Evolutionary conservation across 2,329 filamentous ascomycete species (phyloP), one percentile per base, ranked within the genome.

Genomic region (Chlorencoelia australis): DNA sequence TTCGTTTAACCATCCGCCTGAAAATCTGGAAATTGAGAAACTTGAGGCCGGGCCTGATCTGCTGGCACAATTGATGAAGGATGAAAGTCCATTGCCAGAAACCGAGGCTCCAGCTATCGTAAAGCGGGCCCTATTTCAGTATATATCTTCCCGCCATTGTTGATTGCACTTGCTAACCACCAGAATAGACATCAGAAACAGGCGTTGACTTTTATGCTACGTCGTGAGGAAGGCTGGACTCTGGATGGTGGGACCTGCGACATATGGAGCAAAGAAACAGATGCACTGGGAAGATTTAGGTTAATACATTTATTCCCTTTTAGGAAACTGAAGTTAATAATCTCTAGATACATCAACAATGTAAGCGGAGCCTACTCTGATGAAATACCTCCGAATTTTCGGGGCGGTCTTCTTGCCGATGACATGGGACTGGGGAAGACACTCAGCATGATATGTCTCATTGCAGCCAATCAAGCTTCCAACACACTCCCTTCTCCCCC

Each of bases 361-460:
- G 22, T 49, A 14, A 29, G 7, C 13, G 39, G 35, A 11, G 20
- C 5, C 8, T 29, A 13, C 14, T n/a, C 22, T 26, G 25, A 32
- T 11, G 36, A 44, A 18, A 18, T 15, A 4, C 45, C 43, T 2
- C 40, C 37, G 17, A 18, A 35, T 0, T 48, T 44, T 20, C 28
- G 26, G 4, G 47, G 45, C 6, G 91, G 91, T 47, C 94, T 96
- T 41, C 67, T 96, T 31, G 89, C 91, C 39, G 89, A 96, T 56
- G 88, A 95, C 64, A 96, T 96, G 89, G 89, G 89, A 60, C 69
- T 96, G n/a, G 89, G 89, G 53, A 96, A 96, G 68, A 96, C 89
- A 0, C 63, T 96, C 1, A 45, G 28, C 10, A 50, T 50, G 42
- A 45, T 50, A 18, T 16, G 14, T 33, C 17, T 49, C 7, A 43